Evolutionary conservation across 1,284 basidiomycete species (phyloP).

Genomic region (Papiliotrema nemorosa): DNA sequence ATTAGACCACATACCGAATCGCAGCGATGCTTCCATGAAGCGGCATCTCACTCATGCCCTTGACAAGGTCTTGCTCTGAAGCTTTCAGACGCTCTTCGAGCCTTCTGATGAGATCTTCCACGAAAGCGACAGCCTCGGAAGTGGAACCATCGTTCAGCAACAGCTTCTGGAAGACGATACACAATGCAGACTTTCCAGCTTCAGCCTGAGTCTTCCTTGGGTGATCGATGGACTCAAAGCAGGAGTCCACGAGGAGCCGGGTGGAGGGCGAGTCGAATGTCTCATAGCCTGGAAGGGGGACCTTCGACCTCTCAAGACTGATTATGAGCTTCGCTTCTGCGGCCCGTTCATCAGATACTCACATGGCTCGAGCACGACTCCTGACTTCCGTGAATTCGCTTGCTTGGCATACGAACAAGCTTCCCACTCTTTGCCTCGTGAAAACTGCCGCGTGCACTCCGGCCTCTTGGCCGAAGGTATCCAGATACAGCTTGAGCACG

Average conservation of each 20-base stretch:
- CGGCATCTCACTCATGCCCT: conserved; percentile 35
- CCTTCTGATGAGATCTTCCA: conserved; percentile 19
- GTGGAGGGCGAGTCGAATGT: conserved; percentile 11
- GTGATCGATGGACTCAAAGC: conserved; percentile 33
- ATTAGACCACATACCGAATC: conserved; percentile 25
- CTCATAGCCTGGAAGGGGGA: conserved; percentile 39
- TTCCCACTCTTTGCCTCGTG: conserved; percentile 30
- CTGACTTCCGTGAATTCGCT: conserved; percentile 46
- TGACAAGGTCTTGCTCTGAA: conserved; percentile 31
- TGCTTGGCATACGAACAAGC: conserved; percentile 41
- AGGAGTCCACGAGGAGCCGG: conserved; percentile 21
- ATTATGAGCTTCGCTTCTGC: background rate
- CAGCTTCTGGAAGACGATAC: conserved; percentile 37
- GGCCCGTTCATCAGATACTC: conserved; percentile 8
- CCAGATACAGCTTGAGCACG: conserved; percentile 27
- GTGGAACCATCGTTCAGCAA: background rate
- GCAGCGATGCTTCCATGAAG: conserved; percentile 43
- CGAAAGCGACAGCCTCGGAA: conserved; percentile 17
- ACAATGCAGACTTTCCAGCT: conserved; percentile 40
- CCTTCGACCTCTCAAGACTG: conserved; percentile 35
- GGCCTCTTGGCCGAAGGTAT: conserved; percentile 22
- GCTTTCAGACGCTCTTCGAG: conserved; percentile 28
- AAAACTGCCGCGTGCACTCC: conserved; percentile 19
- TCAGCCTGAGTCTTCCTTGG: conserved; percentile 46
- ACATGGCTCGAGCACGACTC: conserved; percentile 36